These are phyloP conservation scores for Mucuna pruriens DNA, from an alignment of 306 rosid genomes.

Conservation along the genomic window DNA sequence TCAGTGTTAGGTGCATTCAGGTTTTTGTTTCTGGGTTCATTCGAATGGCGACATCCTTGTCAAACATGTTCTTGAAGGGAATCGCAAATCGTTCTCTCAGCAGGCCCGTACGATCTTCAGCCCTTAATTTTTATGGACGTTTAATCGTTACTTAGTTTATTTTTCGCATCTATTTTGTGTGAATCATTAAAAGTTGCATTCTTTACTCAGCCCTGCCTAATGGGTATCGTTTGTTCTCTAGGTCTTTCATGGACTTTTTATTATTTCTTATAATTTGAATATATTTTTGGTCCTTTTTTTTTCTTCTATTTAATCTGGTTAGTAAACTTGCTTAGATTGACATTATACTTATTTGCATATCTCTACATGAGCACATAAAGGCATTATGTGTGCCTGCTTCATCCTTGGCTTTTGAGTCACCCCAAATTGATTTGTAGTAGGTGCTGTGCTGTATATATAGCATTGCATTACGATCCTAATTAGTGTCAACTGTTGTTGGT, in stretches of 20 bases:
- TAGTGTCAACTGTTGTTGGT: background rate
- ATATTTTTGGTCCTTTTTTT: background rate
- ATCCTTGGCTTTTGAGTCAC: background rate
- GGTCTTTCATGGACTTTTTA: background rate
- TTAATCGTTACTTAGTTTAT: background rate
- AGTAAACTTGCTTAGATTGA: background rate
- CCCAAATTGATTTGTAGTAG: slow-evolving; percentile 5
- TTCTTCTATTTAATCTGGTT: background rate
- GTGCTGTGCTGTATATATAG: background rate
- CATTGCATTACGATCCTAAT: background rate
- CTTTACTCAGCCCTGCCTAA: background rate
- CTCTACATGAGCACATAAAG: background rate
- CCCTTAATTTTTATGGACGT: background rate
- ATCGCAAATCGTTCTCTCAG: slow-evolving; percentile 39
- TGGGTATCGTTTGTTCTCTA: slow-evolving; percentile 1
- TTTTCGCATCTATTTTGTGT: background rate
- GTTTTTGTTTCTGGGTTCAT: background rate
- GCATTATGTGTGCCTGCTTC: background rate
- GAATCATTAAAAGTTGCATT: background rate
- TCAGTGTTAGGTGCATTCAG: background rate
- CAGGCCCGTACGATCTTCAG: slow-evolving; percentile 28
- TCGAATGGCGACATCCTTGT: slow-evolving; percentile 35
- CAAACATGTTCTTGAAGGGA: slow-evolving; percentile 46
- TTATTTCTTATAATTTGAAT: background rate
- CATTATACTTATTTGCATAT: background rate